A percentile compares a stretch with the other conserved stretches of the same genome.
Evolutionary conservation across 352 stramenopile genomes (phyloP).

Genomic region (Phytophthora sojae): DNA sequence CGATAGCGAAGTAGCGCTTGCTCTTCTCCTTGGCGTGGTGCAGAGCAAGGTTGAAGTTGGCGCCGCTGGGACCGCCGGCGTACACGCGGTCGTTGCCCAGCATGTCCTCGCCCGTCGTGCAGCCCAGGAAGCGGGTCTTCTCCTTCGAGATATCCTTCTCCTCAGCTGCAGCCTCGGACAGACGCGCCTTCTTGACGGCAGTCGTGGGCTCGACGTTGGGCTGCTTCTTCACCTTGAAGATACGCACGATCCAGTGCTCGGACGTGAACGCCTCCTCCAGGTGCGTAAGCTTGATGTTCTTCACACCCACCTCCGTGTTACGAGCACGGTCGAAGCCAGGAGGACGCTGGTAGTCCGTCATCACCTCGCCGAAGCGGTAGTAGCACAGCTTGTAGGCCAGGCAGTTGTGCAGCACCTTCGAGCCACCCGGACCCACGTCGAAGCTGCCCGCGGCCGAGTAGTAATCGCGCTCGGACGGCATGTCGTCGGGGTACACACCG

Average conservation of each 20-base stretch:
- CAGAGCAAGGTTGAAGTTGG: constrained; percentile 92
- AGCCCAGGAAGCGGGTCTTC: constrained; percentile 87
- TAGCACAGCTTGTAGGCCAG: constrained; percentile 95
- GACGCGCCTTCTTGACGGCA: constrained; percentile 65
- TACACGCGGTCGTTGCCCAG: constrained; percentile 91
- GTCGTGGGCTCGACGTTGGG: constrained; percentile 82
- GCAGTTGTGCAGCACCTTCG: constrained; percentile 91
- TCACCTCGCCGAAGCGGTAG: constrained; percentile 93
- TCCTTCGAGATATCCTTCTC: constrained; percentile 73
- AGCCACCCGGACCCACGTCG: constrained; percentile 83
- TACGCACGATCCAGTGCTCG: constrained; percentile 96
- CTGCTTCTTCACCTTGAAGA: constrained; percentile 95
- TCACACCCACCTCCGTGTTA: constrained; percentile 90
- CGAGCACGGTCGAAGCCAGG: constrained; percentile 88
- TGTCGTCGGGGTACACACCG: constrained; percentile 85
- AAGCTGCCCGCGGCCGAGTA: constrained; percentile 86
- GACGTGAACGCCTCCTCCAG: constrained; percentile 95
- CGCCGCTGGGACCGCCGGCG: constrained; percentile 83
- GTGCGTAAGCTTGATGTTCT: constrained; percentile 92
- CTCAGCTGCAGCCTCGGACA: constrained; percentile 54
- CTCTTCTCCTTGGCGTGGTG: constrained; percentile 83
- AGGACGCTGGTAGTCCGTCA: constrained; percentile 83
- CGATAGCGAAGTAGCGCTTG: constrained; percentile 91
- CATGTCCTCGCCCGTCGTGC: constrained; percentile 82
- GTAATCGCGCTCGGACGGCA: constrained; percentile 90